A percentile compares a stretch with the other conserved stretches of the same genome.
Evolutionary conservation across 106 monocot species (phyloP).

Genomic region (Dendrobium chrysotoxum): DNA sequence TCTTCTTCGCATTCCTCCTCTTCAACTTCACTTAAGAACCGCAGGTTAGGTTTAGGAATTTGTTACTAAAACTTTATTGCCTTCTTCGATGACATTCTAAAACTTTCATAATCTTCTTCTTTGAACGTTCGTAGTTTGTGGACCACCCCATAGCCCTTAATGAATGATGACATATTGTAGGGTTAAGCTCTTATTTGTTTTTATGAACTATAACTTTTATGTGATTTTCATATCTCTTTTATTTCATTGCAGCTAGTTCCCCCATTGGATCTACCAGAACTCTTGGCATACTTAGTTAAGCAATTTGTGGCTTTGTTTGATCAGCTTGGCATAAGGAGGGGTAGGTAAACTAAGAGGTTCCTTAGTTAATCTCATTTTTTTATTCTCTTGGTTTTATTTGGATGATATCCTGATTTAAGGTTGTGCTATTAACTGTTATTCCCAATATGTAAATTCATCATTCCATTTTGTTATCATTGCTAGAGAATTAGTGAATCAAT

Average conservation of each 20-base stretch:
- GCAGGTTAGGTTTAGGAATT: too few species aligned
- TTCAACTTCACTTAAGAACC: too few species aligned
- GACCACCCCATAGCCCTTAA: too few species aligned
- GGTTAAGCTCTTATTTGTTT: not conserved
- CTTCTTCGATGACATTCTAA: too few species aligned
- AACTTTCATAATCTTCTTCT: too few species aligned
- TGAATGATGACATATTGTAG: too few species aligned
- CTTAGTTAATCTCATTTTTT: not conserved
- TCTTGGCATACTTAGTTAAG: conserved; percentile 80
- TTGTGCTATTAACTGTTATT: not conserved
- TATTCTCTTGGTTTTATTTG: not conserved
- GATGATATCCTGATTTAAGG: too few species aligned
- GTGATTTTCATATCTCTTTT: not conserved
- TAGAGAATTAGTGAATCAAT: not conserved
- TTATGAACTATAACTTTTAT: not conserved
- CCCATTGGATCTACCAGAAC: conserved; percentile 73
- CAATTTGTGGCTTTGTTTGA: conserved; percentile 84
- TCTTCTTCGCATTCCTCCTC: too few species aligned
- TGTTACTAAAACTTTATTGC: too few species aligned
- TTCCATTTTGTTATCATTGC: not conserved
- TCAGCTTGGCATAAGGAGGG: conserved; percentile 74
- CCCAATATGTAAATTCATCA: not conserved
- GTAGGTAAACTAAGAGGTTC: conserved; percentile 22
- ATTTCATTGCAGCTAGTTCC: conserved; percentile 63
- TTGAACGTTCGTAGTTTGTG: too few species aligned